These are phyloP conservation scores for Phytophthora citricola DNA, from an alignment of 352 stramenopile species.

Conservation along the genomic window DNA sequence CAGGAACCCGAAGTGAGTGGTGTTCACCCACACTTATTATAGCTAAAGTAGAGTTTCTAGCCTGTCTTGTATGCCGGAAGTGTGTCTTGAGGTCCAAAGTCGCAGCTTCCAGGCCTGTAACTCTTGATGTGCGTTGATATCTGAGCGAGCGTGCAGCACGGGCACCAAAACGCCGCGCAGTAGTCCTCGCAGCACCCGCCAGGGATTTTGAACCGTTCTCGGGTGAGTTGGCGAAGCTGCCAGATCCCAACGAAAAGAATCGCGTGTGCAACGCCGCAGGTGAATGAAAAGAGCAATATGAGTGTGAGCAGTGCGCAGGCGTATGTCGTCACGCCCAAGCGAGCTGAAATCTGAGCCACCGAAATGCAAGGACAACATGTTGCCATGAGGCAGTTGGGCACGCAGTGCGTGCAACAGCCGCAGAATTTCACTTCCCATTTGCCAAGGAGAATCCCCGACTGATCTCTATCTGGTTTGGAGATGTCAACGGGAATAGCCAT, in stretches of 20 bases:
- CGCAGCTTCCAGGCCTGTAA: constrained; percentile 53
- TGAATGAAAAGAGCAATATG: constrained; percentile 12
- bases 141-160: constrained; percentile 49
- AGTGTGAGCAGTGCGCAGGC: constrained; percentile 20
- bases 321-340: constrained; percentile 41
- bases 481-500: constrained; percentile 5
- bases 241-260: constrained; percentile 29
- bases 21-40: too few relatives aligned
- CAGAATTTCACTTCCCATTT: constrained; percentile 47
- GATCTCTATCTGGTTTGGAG: constrained; percentile 5
- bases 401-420: constrained; percentile 45
- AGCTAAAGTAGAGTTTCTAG: too few relatives aligned
- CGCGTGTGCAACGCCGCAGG: constrained; percentile 14
- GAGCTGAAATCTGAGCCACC: constrained; percentile 50
- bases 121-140: constrained; percentile 60
- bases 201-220: constrained; percentile 48
- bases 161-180: constrained; percentile 41
- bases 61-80: constrained; percentile 35
- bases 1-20: background rate
- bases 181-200: constrained; percentile 40
- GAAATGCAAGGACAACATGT: constrained; percentile 56
- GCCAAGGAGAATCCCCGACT: constrained; percentile 13
- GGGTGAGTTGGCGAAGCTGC: constrained; percentile 19
- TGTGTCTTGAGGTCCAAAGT: constrained; percentile 43
- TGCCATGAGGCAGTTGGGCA: constrained; percentile 54